phyloP scores from a whole-genome alignment of 495 filamentous ascomycete species.

The Neurospora sp. region DNA sequence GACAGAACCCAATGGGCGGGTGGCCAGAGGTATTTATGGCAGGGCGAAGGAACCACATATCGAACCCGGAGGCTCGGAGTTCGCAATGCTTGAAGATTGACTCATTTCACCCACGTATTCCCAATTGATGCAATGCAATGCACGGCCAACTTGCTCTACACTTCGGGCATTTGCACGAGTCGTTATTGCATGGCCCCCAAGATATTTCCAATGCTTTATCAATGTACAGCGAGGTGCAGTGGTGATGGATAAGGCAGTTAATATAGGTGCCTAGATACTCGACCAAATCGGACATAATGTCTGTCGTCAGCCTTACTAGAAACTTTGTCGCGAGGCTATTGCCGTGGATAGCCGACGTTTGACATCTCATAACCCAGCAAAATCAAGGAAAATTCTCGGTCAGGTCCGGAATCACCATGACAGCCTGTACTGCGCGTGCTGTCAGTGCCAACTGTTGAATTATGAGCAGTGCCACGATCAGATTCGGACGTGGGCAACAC shows the following conservation, averaged over 20 bases:
- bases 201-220: neutral
- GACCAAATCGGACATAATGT: neutral
- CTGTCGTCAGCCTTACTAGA: neutral
- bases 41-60: no score
- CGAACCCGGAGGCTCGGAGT: no score
- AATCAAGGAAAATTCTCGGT: neutral
- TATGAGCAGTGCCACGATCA: neutral
- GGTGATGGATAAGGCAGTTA: neutral
- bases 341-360: neutral
- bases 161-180: neutral
- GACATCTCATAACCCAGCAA: neutral
- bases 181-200: neutral
- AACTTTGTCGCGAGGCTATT: neutral
- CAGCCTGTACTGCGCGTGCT: neutral
- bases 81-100: no score
- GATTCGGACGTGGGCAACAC: neutral
- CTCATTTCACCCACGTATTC: neutral
- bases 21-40: no score
- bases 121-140: neutral
- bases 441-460: neutral
- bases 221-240: neutral
- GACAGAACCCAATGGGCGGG: no score
- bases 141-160: neutral
- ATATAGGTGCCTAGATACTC: neutral
- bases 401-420: neutral